Conservation (phyloP, 768 basidiomycete species). For the Solioccasus polychromus region DNA sequence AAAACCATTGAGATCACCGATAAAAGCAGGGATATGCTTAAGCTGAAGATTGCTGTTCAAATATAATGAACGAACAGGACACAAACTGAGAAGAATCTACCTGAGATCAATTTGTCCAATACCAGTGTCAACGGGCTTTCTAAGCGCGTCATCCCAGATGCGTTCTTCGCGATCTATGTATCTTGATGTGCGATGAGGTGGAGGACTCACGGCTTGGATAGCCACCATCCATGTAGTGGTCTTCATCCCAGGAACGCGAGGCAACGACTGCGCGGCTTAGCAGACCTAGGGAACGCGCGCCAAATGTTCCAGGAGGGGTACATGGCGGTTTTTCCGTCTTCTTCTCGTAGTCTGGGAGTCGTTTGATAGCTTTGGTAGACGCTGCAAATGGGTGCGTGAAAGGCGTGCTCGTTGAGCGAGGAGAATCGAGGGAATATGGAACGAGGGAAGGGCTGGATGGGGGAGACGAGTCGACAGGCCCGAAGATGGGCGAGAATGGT, state of each 20-base stretch:
- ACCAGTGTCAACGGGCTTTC: slow-evolving; percentile 43
- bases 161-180: slow-evolving; percentile 32
- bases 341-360: slow-evolving; percentile 46
- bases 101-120: slow-evolving; percentile 52
- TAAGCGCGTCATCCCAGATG: slow-evolving; percentile 49
- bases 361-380: slow-evolving; percentile 46
- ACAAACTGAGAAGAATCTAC: slow-evolving; percentile 34
- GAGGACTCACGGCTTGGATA: slow-evolving; percentile 11
- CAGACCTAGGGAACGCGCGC: slow-evolving; percentile 11
- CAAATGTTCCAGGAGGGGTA: slow-evolving; percentile 22
- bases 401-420: slow-evolving; percentile 6
- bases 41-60: slow-evolving; percentile 37
- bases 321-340: slow-evolving; percentile 20
- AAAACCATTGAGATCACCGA: slow-evolving; percentile 44
- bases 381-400: slow-evolving; percentile 55
- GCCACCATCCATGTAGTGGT: slow-evolving; percentile 16
- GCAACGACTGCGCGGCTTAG: slow-evolving; percentile 3
- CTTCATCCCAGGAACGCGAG: slow-evolving; percentile 26
- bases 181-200: slow-evolving; percentile 10
- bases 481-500: slow-evolving; percentile 45
- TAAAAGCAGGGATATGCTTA: slow-evolving; percentile 47
- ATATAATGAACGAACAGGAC: slow-evolving; percentile 11
- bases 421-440: slow-evolving; percentile 31
- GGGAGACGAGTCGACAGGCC: slow-evolving; percentile 37
- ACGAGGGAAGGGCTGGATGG: slow-evolving; percentile 32